Conservation (phyloP, 148 eudicot species). For the Rhododendron henanense region DNA sequence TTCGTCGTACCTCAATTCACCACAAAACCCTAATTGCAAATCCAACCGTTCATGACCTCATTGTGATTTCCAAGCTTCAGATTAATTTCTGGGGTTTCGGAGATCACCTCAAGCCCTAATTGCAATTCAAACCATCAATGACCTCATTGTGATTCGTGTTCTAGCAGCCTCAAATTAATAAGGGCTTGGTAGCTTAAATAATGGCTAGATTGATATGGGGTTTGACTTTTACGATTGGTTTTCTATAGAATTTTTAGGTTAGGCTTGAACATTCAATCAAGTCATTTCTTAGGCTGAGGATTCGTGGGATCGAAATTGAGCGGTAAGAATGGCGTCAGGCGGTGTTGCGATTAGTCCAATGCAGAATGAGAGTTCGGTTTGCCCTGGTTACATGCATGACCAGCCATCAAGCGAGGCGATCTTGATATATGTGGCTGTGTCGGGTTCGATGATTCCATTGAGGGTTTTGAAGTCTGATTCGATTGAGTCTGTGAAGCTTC, state of each 20-base stretch:
- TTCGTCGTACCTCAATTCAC: not conserved
- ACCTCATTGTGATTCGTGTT: not conserved
- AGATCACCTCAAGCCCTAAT: not conserved
- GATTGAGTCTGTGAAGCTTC: constrained; percentile 67
- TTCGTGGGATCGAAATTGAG: constrained; percentile 15
- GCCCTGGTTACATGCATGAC: constrained; percentile 32
- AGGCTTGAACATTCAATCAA: not conserved
- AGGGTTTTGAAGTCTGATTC: constrained; percentile 71
- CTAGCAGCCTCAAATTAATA: not conserved
- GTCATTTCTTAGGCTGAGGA: not conserved
- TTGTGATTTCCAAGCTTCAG: constrained; percentile 3
- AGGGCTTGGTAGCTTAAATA: not conserved
- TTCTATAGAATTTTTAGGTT: constrained; percentile 3
- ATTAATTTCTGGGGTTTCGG: constrained; percentile 1
- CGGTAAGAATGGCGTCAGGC: constrained; percentile 60
- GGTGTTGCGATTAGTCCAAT: constrained; percentile 61
- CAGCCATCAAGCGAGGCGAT: constrained; percentile 46
- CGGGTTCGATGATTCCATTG: constrained; percentile 62
- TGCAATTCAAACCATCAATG: not conserved
- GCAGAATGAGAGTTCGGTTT: constrained; percentile 37
- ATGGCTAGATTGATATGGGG: not conserved
- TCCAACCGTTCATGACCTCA: not conserved
- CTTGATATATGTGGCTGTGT: constrained; percentile 48
- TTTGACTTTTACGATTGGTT: constrained; percentile 4
- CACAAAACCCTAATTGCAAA: not conserved